These are phyloP conservation scores for Lotus japonicus DNA, from an alignment of 306 rosid species.

Conservation along the genomic window DNA sequence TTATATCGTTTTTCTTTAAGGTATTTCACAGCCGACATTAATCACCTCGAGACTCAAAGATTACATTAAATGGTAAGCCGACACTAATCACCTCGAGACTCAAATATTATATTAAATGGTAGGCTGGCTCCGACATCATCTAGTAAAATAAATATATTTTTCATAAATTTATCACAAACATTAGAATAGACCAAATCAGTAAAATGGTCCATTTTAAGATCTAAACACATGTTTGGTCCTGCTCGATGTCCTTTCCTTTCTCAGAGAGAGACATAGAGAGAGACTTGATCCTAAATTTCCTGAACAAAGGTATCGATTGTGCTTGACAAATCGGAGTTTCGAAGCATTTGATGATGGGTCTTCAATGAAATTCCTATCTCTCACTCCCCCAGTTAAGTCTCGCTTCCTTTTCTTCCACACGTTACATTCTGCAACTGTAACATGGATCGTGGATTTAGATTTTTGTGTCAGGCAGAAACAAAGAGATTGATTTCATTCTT, in stretches of 20 bases:
- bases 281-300: neutral
- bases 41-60: too few relatives aligned
- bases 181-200: too few relatives aligned
- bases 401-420: neutral
- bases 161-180: too few relatives aligned
- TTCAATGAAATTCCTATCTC: conserved; percentile 9
- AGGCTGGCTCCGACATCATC: too few relatives aligned
- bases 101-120: too few relatives aligned
- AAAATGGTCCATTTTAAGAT: neutral
- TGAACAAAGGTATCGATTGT: neutral
- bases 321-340: neutral
- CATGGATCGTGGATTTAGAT: conserved; percentile 57
- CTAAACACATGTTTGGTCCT: neutral
- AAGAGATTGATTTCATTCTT: conserved; percentile 46
- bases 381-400: neutral
- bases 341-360: conserved; percentile 6
- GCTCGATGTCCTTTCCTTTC: neutral
- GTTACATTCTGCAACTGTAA: neutral
- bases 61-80: too few relatives aligned
- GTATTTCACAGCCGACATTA: too few relatives aligned
- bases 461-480: conserved; percentile 40
- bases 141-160: too few relatives aligned
- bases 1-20: too few relatives aligned
- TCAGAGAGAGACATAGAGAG: neutral
- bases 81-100: too few relatives aligned